Evolutionary conservation across 2,329 filamentous ascomycete species (phyloP), one percentile per base, ranked within the genome.

Genomic region (Phaeosphaeriaceae sp.): DNA sequence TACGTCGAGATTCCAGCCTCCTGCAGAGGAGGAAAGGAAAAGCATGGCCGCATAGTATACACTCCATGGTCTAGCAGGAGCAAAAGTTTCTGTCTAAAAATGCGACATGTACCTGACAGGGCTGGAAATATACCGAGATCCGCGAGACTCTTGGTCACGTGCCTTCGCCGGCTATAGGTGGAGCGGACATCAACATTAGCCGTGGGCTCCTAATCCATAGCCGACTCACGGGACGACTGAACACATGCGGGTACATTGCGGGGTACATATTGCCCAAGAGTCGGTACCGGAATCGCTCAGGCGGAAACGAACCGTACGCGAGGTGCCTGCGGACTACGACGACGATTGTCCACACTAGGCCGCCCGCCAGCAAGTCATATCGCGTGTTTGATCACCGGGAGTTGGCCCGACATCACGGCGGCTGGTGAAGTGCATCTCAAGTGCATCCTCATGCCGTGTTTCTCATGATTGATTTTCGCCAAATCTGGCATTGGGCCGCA

Each of bases 201-300:
- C 48, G 48, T 41, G 31, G 31, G 31, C 31, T 36, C 11, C 7
- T 44, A 20, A 9, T 21, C 41, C 41, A 6, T 50, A 20, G 25
- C 19, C 27, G 47, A 49, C 48, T 50, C 52, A 49, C 53, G 22
- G 25, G 51, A 52, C 48, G 19, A n/a, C 19, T 54, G 31, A 33
- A 25, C 42, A n/a, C 44, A 46, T 57, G 48, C 48, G 20, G 48
- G 48, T 22, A 44, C 41, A 10, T 41, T 24, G 53, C 56, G 46
- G 54, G 56, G 47, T 36, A 55, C 54, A 57, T 54, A 20, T 31
- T 31, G 51, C 48, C 48, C 31, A 11, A 7, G 13, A 11, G 31
- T 48, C 47, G 47, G 47, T 33, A 48, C 25, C 47, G 25, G 25
- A 48, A 31, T 33, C 47, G 25, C 47, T 33, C 27, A 36, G 25